These are phyloP conservation scores for Metschnikowia aberdeeniae DNA, from an alignment of 805 yeast species.

Conservation along the genomic window DNA sequence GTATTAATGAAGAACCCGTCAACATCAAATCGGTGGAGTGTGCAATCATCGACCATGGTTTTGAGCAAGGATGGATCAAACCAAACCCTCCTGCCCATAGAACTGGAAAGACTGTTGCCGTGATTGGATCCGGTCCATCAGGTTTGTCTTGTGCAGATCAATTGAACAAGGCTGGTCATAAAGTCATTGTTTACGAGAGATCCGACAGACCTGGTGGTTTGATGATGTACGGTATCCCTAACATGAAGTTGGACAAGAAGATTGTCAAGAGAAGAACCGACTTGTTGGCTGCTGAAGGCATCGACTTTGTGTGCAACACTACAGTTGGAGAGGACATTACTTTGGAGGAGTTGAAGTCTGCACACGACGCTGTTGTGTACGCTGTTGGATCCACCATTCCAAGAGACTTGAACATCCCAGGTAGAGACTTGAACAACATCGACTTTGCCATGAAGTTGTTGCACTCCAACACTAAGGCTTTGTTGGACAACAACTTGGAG, in stretches of 20 bases:
- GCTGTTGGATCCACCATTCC: conserved; percentile 97
- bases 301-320: conserved; percentile 69
- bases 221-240: conserved; percentile 98
- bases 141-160: conserved; percentile 98
- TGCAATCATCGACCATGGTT: conserved; percentile 94
- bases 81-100: conserved; percentile 76
- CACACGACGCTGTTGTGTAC: conserved; percentile 79
- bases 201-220: conserved; percentile 95
- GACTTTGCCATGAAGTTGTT: conserved; percentile 93
- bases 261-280: conserved; percentile 92
- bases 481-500: conserved; percentile 75
- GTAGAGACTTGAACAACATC: conserved; percentile 85
- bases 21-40: conserved; percentile 95
- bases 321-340: conserved; percentile 82
- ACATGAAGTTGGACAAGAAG: conserved; percentile 93
- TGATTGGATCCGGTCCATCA: conserved; percentile 96
- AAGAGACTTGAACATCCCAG: conserved; percentile 90
- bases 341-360: conserved; percentile 59
- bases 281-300: conserved; percentile 85
- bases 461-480: conserved; percentile 83
- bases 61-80: conserved; percentile 93
- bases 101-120: conserved; percentile 81
- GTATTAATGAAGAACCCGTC: conserved; percentile 91
- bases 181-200: conserved; percentile 88
- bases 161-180: conserved; percentile 92